Evolutionary conservation across 345 rosid species (phyloP).

Genomic region (Noccaea caerulescens): DNA sequence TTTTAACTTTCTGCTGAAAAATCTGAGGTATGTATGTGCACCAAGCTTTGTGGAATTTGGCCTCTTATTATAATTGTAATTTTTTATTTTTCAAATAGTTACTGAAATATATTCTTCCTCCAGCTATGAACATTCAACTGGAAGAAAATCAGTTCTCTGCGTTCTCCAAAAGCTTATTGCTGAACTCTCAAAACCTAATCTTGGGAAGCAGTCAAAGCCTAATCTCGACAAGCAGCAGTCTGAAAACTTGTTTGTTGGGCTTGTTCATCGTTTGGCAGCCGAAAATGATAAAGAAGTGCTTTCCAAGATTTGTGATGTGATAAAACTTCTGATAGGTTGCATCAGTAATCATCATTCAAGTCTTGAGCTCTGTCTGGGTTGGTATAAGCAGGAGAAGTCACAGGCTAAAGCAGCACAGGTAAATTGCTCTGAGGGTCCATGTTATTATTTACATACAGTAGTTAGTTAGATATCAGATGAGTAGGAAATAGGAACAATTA

Average conservation of each 20-base stretch:
- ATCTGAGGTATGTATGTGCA: constrained; percentile 57
- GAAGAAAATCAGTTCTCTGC: constrained; percentile 82
- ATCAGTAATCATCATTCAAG: constrained; percentile 50
- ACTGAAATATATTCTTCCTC: constrained; percentile 27
- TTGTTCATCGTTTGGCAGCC: constrained; percentile 62
- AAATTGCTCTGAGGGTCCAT: constrained; percentile 28
- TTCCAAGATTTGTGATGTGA: constrained; percentile 53
- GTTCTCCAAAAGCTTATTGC: constrained; percentile 64
- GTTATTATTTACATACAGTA: constrained; percentile 1
- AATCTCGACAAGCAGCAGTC: constrained; percentile 56
- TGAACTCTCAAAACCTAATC: constrained; percentile 47
- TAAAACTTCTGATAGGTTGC: constrained; percentile 59
- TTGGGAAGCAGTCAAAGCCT: constrained; percentile 31
- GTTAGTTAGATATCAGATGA: not conserved
- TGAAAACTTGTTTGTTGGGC: constrained; percentile 50
- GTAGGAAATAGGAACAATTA: not conserved
- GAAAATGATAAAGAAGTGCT: constrained; percentile 62
- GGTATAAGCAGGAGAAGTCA: constrained; percentile 63
- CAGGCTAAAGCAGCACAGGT: constrained; percentile 84
- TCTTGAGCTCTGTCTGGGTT: constrained; percentile 51
- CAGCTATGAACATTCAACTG: constrained; percentile 75
- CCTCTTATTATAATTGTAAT: not conserved
- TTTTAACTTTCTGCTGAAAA: constrained; percentile 56
- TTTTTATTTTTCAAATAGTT: not conserved
- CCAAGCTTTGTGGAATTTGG: not conserved